Evolutionary conservation across 176 grass and related monocot genomes (phyloP), one percentile per base, ranked within the genome.

Genomic region (Metroxylon sagu): DNA sequence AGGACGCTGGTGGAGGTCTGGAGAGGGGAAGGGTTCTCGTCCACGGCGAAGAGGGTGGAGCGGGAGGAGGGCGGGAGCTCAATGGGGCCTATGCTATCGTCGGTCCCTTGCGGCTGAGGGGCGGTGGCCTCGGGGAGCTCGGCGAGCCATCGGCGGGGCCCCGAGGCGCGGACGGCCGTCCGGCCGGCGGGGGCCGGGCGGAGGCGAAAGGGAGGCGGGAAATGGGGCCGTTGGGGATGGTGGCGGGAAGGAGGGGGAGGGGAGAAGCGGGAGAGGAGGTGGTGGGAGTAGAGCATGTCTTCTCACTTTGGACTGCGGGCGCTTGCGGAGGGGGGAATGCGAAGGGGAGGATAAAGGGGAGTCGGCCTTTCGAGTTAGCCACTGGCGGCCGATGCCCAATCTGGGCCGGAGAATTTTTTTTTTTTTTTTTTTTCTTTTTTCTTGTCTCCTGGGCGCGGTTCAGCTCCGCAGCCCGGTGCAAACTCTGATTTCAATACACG

Each of bases 1-100:
- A 90, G 75, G 71, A 96, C 23, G 65, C 91, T 90, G 53, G 83
- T 96, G 35, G 91, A 59, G 29, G 78, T 65, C 66, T 96, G 91
- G 25, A 96, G 77, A 19, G 83, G 60, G 28, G 86, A 79, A 18
- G 91, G 83, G 31, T 88, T 77, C 43, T 90, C 86, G 26, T 82
- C 80, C 19, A 67, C 21, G 17, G 86, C 74, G 75, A 90, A 90
- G 16, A 87, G 63, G 50, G 77, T 56, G 5, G 79, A 28, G n/a
- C 29, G 26, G 26, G 53, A 6, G 3, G 59, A 55, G 3, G 59
- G 25, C 27, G 70, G 54, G 53, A 87, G 68, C 61, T 93, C 83
- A 7, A 87, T 53, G 67, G 82, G 83, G 1, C 79, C 90, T 14
- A 76, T 76, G 17, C 30, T 74, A 4, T 57, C 57, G 57, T 62